These are phyloP conservation scores for Verticillium dahliae DNA, from an alignment of 2,329 filamentous ascomycete genomes.

Conservation along the genomic window DNA sequence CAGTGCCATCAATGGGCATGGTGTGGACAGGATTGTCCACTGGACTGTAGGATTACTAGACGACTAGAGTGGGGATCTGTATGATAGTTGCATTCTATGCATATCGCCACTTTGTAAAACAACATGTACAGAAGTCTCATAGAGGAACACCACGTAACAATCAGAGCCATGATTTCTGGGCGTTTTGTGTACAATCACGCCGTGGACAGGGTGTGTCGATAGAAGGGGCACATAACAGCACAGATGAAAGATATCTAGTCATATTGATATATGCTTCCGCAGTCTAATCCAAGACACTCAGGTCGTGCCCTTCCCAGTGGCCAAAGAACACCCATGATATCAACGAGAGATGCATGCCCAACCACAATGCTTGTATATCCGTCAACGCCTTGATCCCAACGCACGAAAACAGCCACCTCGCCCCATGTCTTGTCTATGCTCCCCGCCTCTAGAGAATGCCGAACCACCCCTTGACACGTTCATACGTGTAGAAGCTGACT, in stretches of 20 bases:
- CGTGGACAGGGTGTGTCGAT: no score
- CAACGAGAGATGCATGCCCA: not conserved
- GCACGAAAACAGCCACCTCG: not conserved
- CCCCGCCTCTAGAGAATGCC: slow-evolving; percentile 39
- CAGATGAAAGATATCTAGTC: not conserved
- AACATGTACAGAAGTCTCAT: not conserved
- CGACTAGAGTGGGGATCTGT: slow-evolving; percentile 19
- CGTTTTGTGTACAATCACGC: not conserved
- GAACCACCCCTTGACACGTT: slow-evolving; percentile 55
- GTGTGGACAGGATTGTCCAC: slow-evolving; percentile 68
- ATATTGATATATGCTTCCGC: not conserved
- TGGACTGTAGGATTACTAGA: slow-evolving; percentile 65
- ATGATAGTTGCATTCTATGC: not conserved
- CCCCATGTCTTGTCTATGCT: not conserved
- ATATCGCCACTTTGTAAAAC: not conserved
- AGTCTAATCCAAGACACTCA: not conserved
- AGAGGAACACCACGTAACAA: not conserved
- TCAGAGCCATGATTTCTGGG: no score
- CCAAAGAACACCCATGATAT: not conserved
- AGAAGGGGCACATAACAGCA: not conserved
- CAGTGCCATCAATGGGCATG: slow-evolving; percentile 82
- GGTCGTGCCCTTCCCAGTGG: not conserved
- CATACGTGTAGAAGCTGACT: slow-evolving; percentile 59
- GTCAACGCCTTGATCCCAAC: not conserved
- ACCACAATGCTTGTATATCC: not conserved